phyloP scores from a whole-genome alignment of 257 asterid genomes.

The Anisodus tanguticus region DNA sequence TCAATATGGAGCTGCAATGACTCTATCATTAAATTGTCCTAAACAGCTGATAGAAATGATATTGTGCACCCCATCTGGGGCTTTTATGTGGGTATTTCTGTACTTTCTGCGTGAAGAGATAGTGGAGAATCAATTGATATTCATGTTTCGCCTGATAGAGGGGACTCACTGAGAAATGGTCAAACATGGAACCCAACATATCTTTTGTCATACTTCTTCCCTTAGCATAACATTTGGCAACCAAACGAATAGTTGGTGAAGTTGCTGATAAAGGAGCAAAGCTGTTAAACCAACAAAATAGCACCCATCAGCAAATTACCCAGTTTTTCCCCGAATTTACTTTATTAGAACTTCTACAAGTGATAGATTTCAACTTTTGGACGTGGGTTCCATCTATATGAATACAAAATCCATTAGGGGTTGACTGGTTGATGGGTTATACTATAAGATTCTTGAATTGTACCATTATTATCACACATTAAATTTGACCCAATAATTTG shows the following conservation, averaged over 20 bases:
- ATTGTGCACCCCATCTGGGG: background rate
- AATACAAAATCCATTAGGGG: background rate
- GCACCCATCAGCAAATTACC: slow-evolving; percentile 7
- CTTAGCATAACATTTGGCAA: slow-evolving; percentile 10
- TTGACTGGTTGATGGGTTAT: slow-evolving; percentile 9
- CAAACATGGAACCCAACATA: background rate
- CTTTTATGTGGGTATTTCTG: background rate
- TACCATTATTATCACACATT: background rate
- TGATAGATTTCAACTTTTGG: background rate
- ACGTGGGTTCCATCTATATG: slow-evolving; percentile 4
- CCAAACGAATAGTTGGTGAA: slow-evolving; percentile 12
- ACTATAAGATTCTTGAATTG: background rate
- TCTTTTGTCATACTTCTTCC: slow-evolving; percentile 16
- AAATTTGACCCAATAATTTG: background rate
- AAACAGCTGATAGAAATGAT: background rate
- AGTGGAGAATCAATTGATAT: background rate
- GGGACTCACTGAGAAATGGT: background rate
- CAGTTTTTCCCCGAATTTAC: background rate
- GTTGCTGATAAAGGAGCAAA: slow-evolving; percentile 14
- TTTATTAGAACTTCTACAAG: background rate
- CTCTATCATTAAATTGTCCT: slow-evolving; percentile 9
- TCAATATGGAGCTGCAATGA: slow-evolving; percentile 2
- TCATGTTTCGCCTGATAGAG: background rate
- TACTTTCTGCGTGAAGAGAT: background rate
- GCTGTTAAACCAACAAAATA: slow-evolving; percentile 10